Conservation (phyloP, 2,329 filamentous ascomycete species). For the Conoideocrella luteorostrata region DNA sequence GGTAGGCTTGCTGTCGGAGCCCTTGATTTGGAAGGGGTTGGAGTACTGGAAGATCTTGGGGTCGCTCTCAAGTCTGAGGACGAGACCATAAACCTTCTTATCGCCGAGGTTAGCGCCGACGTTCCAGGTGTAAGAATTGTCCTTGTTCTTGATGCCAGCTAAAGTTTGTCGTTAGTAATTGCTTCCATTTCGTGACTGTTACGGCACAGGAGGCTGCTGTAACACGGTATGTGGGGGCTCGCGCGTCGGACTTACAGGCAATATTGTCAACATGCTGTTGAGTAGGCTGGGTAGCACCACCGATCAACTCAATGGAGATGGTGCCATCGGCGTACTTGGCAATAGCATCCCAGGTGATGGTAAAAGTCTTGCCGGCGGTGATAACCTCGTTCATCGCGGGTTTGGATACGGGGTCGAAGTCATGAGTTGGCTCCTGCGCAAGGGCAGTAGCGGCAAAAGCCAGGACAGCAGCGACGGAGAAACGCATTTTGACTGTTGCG, state of each 20-base stretch:
- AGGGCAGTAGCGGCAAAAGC: slow-evolving; percentile 44
- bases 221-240: neutral
- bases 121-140: slow-evolving; percentile 42
- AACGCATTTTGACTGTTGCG: slow-evolving; percentile 44
- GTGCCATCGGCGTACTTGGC: slow-evolving; percentile 34
- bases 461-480: slow-evolving; percentile 43
- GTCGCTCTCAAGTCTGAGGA: slow-evolving; percentile 44
- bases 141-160: slow-evolving; percentile 42
- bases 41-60: slow-evolving; percentile 53
- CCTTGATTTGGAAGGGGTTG: slow-evolving; percentile 51
- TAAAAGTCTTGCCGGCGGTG: slow-evolving; percentile 41
- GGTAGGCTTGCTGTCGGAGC: slow-evolving; percentile 19
- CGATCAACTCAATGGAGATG: slow-evolving; percentile 49
- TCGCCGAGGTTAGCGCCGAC: slow-evolving; percentile 39
- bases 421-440: slow-evolving; percentile 51
- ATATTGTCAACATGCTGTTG: slow-evolving; percentile 38
- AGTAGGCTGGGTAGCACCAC: slow-evolving; percentile 37
- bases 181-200: neutral
- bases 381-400: slow-evolving; percentile 39
- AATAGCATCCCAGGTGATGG: slow-evolving; percentile 44
- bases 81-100: slow-evolving; percentile 49
- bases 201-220: neutral
- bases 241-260: slow-evolving; percentile 39
- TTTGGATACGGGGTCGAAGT: slow-evolving; percentile 48
- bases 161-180: neutral